Evolutionary conservation across 306 rosid genomes (phyloP), one percentile per base, ranked within the genome.

Genomic region (Trifolium repens): DNA sequence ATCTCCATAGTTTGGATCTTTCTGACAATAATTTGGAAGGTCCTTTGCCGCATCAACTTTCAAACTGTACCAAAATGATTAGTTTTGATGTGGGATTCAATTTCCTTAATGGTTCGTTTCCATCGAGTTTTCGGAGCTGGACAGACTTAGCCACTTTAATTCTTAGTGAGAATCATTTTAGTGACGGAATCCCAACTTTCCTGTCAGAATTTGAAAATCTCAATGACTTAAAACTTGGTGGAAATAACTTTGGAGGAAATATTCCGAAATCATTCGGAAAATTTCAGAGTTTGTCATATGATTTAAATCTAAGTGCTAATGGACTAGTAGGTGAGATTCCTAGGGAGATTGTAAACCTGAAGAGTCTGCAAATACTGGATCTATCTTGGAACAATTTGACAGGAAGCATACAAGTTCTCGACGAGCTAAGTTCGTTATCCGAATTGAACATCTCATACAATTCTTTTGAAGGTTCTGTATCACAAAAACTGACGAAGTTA

Each of bases 311-410:
- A 35, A 89, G 92, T 84, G 88, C 80, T 62, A 93, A 87, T 77
- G 87, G 83, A 59, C 70, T 93, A 82, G 79, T 54, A 8, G 97
- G 96, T 27, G 67, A 61, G 37, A 67, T 91, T 80, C 98, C 98
- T 35, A 4, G 9, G 0, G 94, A 87, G 78, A 69, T 93, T 0
- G 75, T 71, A 17, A 82, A 74, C 47, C 46, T 91, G 71, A 49
- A 26, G n/a, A 72, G 0, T 40, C 82, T 91, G 5, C 9, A 65
- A 47, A 2, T 3, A 22, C 46, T 93, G 64, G 97, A 91, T 79
- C 37, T 93, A 22, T 91, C 98, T 74, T 81, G 53, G 69, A 93
- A 91, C 86, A 87, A 89, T 78, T 83, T 93, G 83, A 87, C 88
- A 11, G 94, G 97, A 83, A 80, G 72, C 43, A 71, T 88, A 57